These are phyloP conservation scores for Annulohypoxylon truncatum DNA, from an alignment of 2,329 filamentous ascomycete species.

Conservation along the genomic window DNA sequence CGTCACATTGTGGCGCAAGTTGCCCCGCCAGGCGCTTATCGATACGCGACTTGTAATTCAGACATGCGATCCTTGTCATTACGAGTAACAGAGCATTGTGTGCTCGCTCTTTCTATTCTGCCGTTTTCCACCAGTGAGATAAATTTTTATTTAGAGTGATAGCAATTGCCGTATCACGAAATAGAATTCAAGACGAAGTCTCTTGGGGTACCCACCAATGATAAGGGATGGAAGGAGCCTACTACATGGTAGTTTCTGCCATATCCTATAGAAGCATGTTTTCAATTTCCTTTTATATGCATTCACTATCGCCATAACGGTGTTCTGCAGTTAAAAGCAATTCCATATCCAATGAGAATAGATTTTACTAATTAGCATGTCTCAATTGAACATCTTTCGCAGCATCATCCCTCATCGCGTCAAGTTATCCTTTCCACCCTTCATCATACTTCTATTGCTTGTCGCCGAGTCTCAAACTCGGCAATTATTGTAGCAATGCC, in stretches of 20 bases:
- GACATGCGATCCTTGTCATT: background rate
- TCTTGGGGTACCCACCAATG: background rate
- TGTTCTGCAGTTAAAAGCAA: background rate
- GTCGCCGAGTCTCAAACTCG: background rate
- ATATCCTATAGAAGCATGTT: background rate
- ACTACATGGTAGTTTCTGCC: background rate
- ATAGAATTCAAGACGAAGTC: background rate
- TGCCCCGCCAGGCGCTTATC: constrained; percentile 5
- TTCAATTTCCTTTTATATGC: background rate
- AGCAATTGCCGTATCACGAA: background rate
- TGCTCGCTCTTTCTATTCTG: background rate
- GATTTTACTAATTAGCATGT: constrained; percentile 18
- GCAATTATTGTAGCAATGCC: constrained; percentile 40
- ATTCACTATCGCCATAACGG: background rate
- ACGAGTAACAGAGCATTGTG: background rate
- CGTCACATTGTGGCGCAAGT: constrained; percentile 38
- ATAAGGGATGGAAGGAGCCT: background rate
- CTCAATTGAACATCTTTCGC: constrained; percentile 26
- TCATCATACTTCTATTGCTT: too few species aligned
- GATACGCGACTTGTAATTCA: background rate
- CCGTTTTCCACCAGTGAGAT: background rate
- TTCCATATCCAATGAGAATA: constrained; percentile 17
- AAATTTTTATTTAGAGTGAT: background rate
- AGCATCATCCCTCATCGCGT: background rate
- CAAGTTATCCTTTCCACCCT: background rate